Conservation (phyloP, 2,329 filamentous ascomycete species). For the Phoma sp. region DNA sequence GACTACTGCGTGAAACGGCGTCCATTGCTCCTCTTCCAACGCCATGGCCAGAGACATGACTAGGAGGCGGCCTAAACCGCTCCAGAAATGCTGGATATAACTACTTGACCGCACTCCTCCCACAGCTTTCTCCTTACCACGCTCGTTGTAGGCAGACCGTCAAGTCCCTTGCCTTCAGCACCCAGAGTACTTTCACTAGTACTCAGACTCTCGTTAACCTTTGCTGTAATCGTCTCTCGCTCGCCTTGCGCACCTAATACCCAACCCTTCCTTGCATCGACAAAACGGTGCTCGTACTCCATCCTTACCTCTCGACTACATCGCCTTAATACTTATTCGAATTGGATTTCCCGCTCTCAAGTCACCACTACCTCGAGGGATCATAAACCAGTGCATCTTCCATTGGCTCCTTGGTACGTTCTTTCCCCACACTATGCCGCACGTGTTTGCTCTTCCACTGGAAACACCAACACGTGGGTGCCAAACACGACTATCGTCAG, state of each 20-base stretch:
- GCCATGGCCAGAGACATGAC: conserved; percentile 23
- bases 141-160: conserved; percentile 32
- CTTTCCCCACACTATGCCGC: neutral
- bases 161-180: conserved; percentile 37
- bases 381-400: neutral
- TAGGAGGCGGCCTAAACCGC: conserved; percentile 11
- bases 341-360: neutral
- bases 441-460: neutral
- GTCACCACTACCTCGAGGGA: conserved; percentile 2
- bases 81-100: conserved; percentile 18
- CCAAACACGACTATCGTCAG: neutral
- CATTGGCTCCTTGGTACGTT: conserved; percentile 10
- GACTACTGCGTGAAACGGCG: conserved; percentile 11
- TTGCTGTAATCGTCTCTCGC: conserved; percentile 17
- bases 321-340: conserved; percentile 6
- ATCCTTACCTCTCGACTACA: conserved; percentile 12
- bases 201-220: conserved; percentile 23
- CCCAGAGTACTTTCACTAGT: conserved; percentile 19
- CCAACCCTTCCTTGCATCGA: conserved; percentile 13
- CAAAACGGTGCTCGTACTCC: conserved; percentile 8
- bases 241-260: conserved; percentile 19
- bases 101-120: conserved; percentile 31
- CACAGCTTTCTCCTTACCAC: conserved; percentile 23
- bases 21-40: conserved; percentile 19
- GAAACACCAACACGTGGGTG: conserved; percentile 8